phyloP scores from a whole-genome alignment of 1,284 basidiomycete genomes.

The Rhodotorula sp. region DNA sequence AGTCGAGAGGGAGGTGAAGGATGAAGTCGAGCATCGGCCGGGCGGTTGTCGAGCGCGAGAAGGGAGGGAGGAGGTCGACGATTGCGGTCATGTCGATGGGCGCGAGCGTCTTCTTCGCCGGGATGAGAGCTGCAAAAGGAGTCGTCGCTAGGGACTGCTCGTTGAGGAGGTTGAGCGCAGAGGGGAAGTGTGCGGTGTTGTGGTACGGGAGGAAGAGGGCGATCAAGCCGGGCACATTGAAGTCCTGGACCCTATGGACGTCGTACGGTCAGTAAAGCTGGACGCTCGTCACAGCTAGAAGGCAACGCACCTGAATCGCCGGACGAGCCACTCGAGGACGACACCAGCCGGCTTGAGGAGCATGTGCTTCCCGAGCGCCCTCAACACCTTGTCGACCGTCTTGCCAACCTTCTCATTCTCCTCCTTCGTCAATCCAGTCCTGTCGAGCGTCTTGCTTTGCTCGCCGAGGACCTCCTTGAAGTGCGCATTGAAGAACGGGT shows the following conservation, averaged over 20 bases:
- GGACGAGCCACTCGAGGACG: slow-evolving; percentile 93
- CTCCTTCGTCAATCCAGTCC: slow-evolving; percentile 72
- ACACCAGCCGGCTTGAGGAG: slow-evolving; percentile 78
- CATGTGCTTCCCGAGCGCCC: slow-evolving; percentile 73
- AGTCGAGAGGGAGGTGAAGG: slow-evolving; percentile 36
- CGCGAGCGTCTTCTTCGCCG: slow-evolving; percentile 72
- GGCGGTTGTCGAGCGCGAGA: slow-evolving; percentile 55
- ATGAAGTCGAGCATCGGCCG: slow-evolving; percentile 32
- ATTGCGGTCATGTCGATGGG: slow-evolving; percentile 66
- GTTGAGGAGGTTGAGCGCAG: slow-evolving; percentile 26
- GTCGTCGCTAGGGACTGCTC: slow-evolving; percentile 48
- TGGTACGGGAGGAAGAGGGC: slow-evolving; percentile 90
- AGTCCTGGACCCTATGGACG: slow-evolving; percentile 82
- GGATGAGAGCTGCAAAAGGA: slow-evolving; percentile 53
- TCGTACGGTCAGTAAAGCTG: too few species aligned
- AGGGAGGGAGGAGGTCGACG: slow-evolving; percentile 62
- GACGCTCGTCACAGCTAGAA: background rate
- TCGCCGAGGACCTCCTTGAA: slow-evolving; percentile 82
- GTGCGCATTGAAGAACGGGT: slow-evolving; percentile 55
- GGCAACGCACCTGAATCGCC: slow-evolving; percentile 80
- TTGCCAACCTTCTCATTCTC: slow-evolving; percentile 64
- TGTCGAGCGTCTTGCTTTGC: slow-evolving; percentile 69
- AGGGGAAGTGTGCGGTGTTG: slow-evolving; percentile 80
- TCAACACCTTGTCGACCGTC: slow-evolving; percentile 65
- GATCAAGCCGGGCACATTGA: slow-evolving; percentile 79